A percentile compares a stretch with the other conserved stretches of the same genome.
These are phyloP conservation scores for Mycena rosella DNA, from an alignment of 768 basidiomycete species.

Conservation along the genomic window DNA sequence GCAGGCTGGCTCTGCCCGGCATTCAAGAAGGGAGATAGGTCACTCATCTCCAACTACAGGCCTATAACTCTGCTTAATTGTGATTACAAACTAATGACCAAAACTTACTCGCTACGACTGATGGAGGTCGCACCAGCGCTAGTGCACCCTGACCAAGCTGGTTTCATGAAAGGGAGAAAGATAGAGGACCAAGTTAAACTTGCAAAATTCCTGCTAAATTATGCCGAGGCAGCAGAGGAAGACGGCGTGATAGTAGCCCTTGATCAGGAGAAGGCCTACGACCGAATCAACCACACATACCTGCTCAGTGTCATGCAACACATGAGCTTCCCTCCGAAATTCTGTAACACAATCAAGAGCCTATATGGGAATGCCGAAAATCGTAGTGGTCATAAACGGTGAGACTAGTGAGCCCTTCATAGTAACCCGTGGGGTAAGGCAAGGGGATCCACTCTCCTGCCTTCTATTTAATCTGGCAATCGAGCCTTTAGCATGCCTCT, in stretches of 20 bases:
- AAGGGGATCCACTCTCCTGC: conserved; percentile 43
- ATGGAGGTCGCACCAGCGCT: not conserved
- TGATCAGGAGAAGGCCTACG: too few species aligned
- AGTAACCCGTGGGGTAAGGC: conserved; percentile 36
- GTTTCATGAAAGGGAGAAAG: not conserved
- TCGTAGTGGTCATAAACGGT: conserved; percentile 28
- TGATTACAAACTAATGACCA: not conserved
- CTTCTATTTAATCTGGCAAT: not conserved
- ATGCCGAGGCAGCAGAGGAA: too few species aligned
- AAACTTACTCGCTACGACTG: too few species aligned
- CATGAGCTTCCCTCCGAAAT: not conserved
- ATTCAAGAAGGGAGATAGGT: not conserved
- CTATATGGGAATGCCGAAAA: conserved; percentile 32
- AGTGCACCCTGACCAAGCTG: not conserved
- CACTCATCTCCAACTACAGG: not conserved
- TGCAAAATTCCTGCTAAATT: conserved; percentile 35
- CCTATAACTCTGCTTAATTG: not conserved
- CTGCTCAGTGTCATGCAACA: not conserved
- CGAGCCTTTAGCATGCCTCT: too few species aligned
- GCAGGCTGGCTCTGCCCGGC: not conserved
- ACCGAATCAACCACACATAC: not conserved
- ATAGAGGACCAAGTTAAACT: not conserved
- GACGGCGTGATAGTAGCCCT: too few species aligned
- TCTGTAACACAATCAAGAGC: conserved; percentile 23
- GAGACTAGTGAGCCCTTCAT: conserved; percentile 23